Conservation (phyloP, 1,284 basidiomycete species). For the Ceratobasidium sp. region DNA sequence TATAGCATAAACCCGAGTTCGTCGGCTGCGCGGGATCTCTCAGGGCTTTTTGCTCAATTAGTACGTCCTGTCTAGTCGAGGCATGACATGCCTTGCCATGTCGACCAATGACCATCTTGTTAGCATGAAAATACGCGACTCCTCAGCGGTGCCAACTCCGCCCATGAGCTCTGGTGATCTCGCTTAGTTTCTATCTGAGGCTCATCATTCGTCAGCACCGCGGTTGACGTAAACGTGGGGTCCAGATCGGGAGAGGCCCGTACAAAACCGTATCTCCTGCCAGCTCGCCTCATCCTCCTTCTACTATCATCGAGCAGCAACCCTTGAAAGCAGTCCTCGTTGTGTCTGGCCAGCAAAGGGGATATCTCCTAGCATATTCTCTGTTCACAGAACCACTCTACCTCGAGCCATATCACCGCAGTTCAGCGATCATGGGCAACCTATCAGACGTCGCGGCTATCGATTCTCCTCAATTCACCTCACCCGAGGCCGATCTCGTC, state of each 20-base stretch:
- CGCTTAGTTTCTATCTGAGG: constrained; percentile 24
- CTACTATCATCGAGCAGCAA: background rate
- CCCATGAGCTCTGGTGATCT: constrained; percentile 1
- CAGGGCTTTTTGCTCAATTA: background rate
- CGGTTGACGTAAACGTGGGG: background rate
- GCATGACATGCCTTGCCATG: constrained; percentile 11
- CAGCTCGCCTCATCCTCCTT: background rate
- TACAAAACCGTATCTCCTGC: constrained; percentile 13
- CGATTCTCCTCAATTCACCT: constrained; percentile 30
- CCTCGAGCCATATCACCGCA: background rate
- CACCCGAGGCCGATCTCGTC: constrained; percentile 38
- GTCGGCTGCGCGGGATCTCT: background rate
- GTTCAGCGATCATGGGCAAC: constrained; percentile 8
- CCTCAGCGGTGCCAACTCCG: constrained; percentile 36
- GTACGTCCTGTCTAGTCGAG: constrained; percentile 5
- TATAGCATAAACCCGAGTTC: constrained; percentile 3
- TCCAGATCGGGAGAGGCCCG: background rate
- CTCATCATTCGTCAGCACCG: constrained; percentile 14
- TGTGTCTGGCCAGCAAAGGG: no score
- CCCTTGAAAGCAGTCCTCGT: background rate
- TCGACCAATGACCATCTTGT: constrained; percentile 16
- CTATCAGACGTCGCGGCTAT: background rate
- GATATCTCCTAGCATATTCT: background rate
- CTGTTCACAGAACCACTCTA: background rate
- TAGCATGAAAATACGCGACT: background rate